phyloP scores from a whole-genome alignment of 495 filamentous ascomycete genomes.

The Usnea hakonensis region DNA sequence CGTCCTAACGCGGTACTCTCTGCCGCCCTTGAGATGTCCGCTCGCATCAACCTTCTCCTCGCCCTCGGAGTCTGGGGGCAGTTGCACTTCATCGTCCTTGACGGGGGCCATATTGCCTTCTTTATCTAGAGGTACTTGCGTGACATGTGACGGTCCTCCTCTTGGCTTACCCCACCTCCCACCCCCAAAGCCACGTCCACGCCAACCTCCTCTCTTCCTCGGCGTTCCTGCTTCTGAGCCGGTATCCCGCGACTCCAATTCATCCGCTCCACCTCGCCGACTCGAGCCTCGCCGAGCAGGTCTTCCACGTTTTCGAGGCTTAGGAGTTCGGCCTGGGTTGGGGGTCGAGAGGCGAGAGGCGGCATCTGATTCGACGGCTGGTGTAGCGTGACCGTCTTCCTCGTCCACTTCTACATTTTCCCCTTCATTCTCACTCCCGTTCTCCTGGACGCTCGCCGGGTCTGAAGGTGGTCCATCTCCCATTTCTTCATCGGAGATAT shows the following conservation, averaged over 20 bases:
- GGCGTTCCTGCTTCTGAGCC: conserved; percentile 52
- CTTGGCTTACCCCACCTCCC: conserved; percentile 57
- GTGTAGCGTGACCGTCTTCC: conserved; percentile 30
- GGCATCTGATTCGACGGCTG: conserved; percentile 35
- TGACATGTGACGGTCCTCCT: conserved; percentile 66
- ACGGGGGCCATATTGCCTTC: conserved; percentile 91
- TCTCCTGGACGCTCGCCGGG: conserved; percentile 31
- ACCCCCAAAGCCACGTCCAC: conserved; percentile 62
- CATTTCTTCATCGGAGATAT: conserved; percentile 46
- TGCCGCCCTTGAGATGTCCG: conserved; percentile 68
- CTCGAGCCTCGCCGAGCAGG: conserved; percentile 77
- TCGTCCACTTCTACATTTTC: conserved; percentile 29
- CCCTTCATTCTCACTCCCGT: conserved; percentile 28
- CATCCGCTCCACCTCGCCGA: conserved; percentile 61
- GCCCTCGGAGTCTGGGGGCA: conserved; percentile 81
- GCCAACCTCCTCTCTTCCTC: conserved; percentile 55
- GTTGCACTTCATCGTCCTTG: conserved; percentile 78
- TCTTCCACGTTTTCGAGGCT: conserved; percentile 70
- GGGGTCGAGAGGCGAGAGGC: conserved; percentile 32
- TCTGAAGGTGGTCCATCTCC: conserved; percentile 36
- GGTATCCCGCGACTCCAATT: conserved; percentile 46
- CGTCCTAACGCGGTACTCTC: conserved; percentile 89
- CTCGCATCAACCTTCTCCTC: conserved; percentile 88
- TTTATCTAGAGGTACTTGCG: conserved; percentile 82
- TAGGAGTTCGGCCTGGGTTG: conserved; percentile 39